Conservation (phyloP, 768 basidiomycete genomes). For the Pseudohyphozyma bogoriensis region DNA sequence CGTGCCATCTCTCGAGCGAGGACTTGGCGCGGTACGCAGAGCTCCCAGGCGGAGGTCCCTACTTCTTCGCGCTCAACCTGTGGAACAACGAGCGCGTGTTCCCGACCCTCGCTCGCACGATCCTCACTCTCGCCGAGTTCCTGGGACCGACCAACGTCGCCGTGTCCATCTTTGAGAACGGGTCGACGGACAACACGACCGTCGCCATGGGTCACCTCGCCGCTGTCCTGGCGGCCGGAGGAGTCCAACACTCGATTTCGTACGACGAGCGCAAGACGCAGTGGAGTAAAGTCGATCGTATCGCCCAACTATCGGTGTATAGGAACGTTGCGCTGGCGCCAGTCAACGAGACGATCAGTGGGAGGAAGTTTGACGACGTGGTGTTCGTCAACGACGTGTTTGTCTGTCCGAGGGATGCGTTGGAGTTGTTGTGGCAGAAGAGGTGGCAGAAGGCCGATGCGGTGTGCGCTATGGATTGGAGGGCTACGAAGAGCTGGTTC, state of each 20-base stretch:
- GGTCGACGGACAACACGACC: conserved; percentile 32
- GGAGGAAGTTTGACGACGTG: conserved; percentile 14
- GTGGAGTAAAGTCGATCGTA: conserved; percentile 30
- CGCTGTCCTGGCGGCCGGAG: conserved; percentile 12
- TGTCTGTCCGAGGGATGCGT: conserved; percentile 23
- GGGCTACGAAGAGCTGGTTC: conserved; percentile 10
- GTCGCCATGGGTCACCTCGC: conserved; percentile 26
- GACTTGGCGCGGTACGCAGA: neutral
- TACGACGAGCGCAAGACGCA: conserved; percentile 27
- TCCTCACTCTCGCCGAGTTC: conserved; percentile 23
- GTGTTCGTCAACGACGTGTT: conserved; percentile 34
- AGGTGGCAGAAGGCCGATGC: conserved; percentile 28
- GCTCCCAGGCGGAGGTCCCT: conserved; percentile 4
- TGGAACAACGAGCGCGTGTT: conserved; percentile 31
- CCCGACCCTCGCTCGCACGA: conserved; percentile 21
- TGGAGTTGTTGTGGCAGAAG: conserved; percentile 29
- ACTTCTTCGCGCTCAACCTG: conserved; percentile 33
- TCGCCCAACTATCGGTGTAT: conserved; percentile 30
- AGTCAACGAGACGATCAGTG: conserved; percentile 3
- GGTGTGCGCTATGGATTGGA: conserved; percentile 34
- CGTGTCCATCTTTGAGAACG: conserved; percentile 35
- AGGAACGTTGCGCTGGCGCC: conserved; percentile 33
- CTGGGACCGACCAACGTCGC: conserved; percentile 29
- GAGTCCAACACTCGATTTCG: conserved; percentile 27
- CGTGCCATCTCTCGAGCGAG: neutral